Conservation (phyloP, 345 rosid genomes). For the Rhodamnia rubescens region DNA sequence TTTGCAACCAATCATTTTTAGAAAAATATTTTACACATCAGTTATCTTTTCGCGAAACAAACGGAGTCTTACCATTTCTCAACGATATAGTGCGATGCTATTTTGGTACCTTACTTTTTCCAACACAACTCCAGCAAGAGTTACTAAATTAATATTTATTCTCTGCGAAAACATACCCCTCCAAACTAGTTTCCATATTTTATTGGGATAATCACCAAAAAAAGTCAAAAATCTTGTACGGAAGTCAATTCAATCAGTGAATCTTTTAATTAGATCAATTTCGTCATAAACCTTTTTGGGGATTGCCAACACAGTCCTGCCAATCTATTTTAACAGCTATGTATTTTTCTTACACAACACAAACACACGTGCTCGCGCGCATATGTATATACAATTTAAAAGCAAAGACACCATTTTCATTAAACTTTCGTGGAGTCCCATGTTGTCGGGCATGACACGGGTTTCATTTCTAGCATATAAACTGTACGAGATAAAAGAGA, state of each 20-base stretch:
- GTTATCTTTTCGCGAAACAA: too few relatives aligned
- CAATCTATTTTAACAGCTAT: neutral
- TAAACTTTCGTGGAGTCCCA: neutral
- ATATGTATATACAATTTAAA: neutral
- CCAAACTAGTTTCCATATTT: neutral
- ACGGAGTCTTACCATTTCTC: neutral
- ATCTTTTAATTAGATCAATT: neutral
- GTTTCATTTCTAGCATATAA: neutral
- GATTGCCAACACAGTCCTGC: neutral
- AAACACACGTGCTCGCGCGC: too few relatives aligned
- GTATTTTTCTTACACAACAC: neutral
- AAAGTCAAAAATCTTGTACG: neutral
- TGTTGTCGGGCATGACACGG: neutral
- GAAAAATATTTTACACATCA: too few relatives aligned
- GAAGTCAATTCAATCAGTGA: rapidly evolving
- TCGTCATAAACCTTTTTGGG: neutral
- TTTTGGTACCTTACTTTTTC: neutral
- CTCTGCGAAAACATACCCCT: neutral
- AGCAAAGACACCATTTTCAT: neutral
- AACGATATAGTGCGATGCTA: neutral
- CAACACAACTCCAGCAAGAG: neutral
- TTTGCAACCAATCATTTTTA: too few relatives aligned
- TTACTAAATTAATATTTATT: too few relatives aligned
- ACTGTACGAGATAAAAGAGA: neutral
- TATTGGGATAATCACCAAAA: neutral